These are phyloP conservation scores for Chrysoporthe deuterocubensis DNA, from an alignment of 2,329 filamentous ascomycete species.

Conservation along the genomic window DNA sequence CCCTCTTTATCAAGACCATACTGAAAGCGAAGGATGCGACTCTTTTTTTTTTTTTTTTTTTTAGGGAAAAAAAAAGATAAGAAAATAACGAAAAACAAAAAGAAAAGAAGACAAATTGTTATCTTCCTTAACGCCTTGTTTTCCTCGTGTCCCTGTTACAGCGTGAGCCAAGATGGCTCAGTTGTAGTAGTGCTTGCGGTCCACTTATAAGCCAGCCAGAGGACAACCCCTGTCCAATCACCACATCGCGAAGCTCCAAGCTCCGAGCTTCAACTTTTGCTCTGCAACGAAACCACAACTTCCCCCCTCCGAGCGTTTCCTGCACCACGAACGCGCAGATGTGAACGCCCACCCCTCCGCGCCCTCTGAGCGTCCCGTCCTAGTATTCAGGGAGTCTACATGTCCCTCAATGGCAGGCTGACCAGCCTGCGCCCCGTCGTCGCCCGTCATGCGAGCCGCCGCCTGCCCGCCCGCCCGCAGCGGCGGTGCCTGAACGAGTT, in stretches of 20 bases:
- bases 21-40: too few species aligned
- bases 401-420: slow-evolving; percentile 31
- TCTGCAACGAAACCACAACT: not conserved
- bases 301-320: not conserved
- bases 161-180: too few species aligned
- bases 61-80: too few species aligned
- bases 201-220: too few species aligned
- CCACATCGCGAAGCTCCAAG: not conserved
- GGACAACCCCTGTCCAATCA: too few species aligned
- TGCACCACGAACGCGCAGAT: slow-evolving; percentile 18
- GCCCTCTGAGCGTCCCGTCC: slow-evolving; percentile 21
- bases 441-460: slow-evolving; percentile 23
- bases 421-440: slow-evolving; percentile 28
- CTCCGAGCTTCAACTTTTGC: not conserved
- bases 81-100: too few species aligned
- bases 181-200: too few species aligned
- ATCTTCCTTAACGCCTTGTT: too few species aligned
- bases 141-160: too few species aligned
- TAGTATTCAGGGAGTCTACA: slow-evolving; percentile 20
- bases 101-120: too few species aligned
- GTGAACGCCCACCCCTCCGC: slow-evolving; percentile 20
- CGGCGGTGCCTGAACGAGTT: slow-evolving; percentile 28
- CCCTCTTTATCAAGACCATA: too few species aligned
- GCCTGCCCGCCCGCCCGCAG: slow-evolving; percentile 14
- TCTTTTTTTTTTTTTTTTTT: too few species aligned